A percentile compares a stretch with the other conserved stretches of the same genome.
Evolutionary conservation across 257 asterid genomes (phyloP).

Genomic region (Solanum okadae): DNA sequence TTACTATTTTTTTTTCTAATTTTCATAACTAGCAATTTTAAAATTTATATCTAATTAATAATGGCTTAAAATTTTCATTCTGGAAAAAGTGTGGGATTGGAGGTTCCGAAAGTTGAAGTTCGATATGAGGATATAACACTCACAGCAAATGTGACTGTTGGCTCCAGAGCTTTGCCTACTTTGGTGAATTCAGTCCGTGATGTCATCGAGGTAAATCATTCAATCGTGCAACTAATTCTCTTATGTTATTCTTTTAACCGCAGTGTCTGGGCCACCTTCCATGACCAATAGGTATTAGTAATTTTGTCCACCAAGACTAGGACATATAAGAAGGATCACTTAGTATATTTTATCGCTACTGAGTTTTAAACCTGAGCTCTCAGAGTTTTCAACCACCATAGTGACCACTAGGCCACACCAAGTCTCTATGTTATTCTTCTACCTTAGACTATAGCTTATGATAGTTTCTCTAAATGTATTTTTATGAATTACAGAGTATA

Average conservation of each 20-base stretch:
- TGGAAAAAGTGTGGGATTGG: conserved; percentile 48
- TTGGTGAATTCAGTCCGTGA: conserved; percentile 59
- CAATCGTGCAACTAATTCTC: neutral
- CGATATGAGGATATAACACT: conserved; percentile 57
- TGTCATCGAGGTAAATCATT: conserved; percentile 44
- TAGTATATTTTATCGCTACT: neutral
- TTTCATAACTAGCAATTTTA: neutral
- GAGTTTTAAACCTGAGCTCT: no score
- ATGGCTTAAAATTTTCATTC: neutral
- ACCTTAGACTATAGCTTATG: neutral
- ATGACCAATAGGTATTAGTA: neutral
- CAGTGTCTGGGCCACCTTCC: neutral
- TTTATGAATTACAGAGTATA: conserved; percentile 30
- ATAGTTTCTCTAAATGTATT: neutral
- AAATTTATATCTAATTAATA: neutral
- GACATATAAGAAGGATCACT: no score
- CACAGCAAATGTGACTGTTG: conserved; percentile 57
- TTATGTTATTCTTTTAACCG: neutral
- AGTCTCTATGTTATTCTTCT: neutral
- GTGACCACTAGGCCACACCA: neutral
- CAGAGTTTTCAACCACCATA: neutral
- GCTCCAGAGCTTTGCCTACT: conserved; percentile 88
- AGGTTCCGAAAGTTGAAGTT: conserved; percentile 71
- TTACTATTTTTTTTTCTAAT: neutral
- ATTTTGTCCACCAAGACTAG: neutral